Percentiles rank a stretch among this genome's conserved stretches.
Conservation (phyloP, 2,329 filamentous ascomycete genomes). For the Clonostachys byssicola region DNA sequence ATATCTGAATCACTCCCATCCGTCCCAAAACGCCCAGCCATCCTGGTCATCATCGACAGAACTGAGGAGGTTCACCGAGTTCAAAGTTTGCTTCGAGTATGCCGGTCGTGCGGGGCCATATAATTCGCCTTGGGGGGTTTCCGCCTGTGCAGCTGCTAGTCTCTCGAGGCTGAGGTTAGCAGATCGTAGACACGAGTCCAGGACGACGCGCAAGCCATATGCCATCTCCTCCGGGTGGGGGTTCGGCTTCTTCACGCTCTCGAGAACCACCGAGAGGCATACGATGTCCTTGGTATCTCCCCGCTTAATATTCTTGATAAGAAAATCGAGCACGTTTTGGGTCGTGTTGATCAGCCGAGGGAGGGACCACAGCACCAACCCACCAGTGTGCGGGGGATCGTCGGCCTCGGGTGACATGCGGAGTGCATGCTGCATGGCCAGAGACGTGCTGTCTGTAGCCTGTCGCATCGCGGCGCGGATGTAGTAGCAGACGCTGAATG, state of each 20-base stretch:
- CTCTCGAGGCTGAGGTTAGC: conserved; percentile 36
- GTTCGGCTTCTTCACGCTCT: conserved; percentile 36
- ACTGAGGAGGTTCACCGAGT: background rate
- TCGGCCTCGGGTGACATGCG: conserved; percentile 22
- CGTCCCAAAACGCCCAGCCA: conserved; percentile 11
- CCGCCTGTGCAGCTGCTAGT: conserved; percentile 7
- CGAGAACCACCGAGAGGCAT: conserved; percentile 40
- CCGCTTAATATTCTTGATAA: conserved; percentile 40
- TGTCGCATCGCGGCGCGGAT: conserved; percentile 30
- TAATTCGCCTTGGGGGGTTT: background rate
- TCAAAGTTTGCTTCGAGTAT: background rate
- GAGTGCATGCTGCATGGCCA: conserved; percentile 18
- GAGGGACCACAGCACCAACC: conserved; percentile 31
- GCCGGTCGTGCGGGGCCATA: background rate
- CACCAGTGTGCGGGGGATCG: background rate
- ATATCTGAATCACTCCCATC: conserved; percentile 2
- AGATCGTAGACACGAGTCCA: conserved; percentile 38
- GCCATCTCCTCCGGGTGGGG: conserved; percentile 35
- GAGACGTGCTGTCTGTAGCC: conserved; percentile 17
- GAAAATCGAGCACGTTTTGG: conserved; percentile 39
- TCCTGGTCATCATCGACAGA: conserved; percentile 29
- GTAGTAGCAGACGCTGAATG: conserved; percentile 51
- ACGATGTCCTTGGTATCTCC: conserved; percentile 46
- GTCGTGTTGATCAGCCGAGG: conserved; percentile 35
- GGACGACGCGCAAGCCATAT: conserved; percentile 30